Evolutionary conservation across 2,329 filamentous ascomycete species (phyloP), one percentile per base, ranked within the genome.

Genomic region (Penicillium verrucosum): DNA sequence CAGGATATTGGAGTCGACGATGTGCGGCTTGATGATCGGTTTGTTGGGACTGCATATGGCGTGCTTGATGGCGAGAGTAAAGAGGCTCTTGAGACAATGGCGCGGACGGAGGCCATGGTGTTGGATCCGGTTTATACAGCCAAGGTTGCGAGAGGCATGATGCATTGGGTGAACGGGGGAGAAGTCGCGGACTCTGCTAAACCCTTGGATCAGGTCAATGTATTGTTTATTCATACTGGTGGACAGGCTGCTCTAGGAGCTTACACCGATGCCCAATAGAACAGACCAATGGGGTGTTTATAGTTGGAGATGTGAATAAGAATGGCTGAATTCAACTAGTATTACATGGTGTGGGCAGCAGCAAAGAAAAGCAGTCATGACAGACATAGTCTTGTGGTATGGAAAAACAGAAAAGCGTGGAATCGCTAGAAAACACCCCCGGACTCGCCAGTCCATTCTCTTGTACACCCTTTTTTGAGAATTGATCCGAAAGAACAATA

Each of bases 201-300:
- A 34, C 40, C 25, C 2, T 44, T 57, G 34, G 47, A 61, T n/a
- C 43, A 59, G n/a, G 57, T 68, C 8, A 74, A 73, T 65, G 66
- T 64, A 8, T 59, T 74, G 21, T 73, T 74, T 37, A 68, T 74
- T n/a, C 72, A 74, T 60, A 74, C 72, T 1, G 72, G 72, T 10
- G 72, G 72, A 5, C 72, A 74, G 55, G 63, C 68, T 38, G 68
- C 70, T 1, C 46, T 74, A n/a, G 60, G 65, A 41, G 71, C 71
- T 34, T 73, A 73, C 48, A 64, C 63, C 2, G 60, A 66, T 49
- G 12, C 42, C 42, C 40, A 9, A 41, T 46, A 32, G 21, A n/a
- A 14, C 16, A 41, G 30, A 9, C 5, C 2, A 14, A 23, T 9
- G 18, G 16, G 7, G 14, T 4, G 9, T 8, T 12, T 25, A 16